These are phyloP conservation scores for Quercus tomentella DNA, from an alignment of 331 rosid genomes.

Conservation along the genomic window DNA sequence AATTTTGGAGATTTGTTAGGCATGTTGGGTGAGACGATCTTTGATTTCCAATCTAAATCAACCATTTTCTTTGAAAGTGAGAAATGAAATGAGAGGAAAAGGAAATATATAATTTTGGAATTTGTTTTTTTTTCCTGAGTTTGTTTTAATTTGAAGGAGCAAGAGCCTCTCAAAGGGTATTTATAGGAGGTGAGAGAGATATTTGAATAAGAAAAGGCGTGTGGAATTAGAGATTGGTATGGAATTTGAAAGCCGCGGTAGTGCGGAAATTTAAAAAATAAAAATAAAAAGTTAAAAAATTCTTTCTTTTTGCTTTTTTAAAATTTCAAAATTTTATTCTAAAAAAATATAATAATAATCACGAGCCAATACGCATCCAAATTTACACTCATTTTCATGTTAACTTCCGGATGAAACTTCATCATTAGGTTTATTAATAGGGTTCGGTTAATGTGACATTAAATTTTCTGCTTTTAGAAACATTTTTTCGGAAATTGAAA, in stretches of 20 bases:
- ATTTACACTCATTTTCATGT: too few species aligned
- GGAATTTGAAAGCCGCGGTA: slow-evolving; percentile 32
- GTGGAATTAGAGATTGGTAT: slow-evolving; percentile 41
- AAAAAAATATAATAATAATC: too few species aligned
- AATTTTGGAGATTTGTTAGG: slow-evolving; percentile 55
- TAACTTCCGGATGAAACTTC: too few species aligned
- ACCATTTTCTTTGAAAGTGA: slow-evolving; percentile 42
- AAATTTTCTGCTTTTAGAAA: too few species aligned
- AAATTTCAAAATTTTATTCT: too few species aligned
- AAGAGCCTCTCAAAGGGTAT: slow-evolving; percentile 22
- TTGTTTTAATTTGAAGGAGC: not conserved
- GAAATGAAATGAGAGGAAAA: not conserved
- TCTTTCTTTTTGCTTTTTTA: not conserved
- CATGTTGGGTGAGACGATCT: slow-evolving; percentile 51
- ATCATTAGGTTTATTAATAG: too few species aligned
- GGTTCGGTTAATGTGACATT: too few species aligned
- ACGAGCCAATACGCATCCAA: too few species aligned
- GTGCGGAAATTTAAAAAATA: not conserved
- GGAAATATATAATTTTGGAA: not conserved
- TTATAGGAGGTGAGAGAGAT: slow-evolving; percentile 35
- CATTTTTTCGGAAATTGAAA: too few species aligned
- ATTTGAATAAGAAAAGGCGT: slow-evolving; percentile 45
- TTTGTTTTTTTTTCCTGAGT: not conserved
- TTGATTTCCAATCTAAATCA: slow-evolving; percentile 68
- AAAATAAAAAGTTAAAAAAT: not conserved